Evolutionary conservation across 306 rosid genomes (phyloP).

Genomic region (Glycine tomentella): DNA sequence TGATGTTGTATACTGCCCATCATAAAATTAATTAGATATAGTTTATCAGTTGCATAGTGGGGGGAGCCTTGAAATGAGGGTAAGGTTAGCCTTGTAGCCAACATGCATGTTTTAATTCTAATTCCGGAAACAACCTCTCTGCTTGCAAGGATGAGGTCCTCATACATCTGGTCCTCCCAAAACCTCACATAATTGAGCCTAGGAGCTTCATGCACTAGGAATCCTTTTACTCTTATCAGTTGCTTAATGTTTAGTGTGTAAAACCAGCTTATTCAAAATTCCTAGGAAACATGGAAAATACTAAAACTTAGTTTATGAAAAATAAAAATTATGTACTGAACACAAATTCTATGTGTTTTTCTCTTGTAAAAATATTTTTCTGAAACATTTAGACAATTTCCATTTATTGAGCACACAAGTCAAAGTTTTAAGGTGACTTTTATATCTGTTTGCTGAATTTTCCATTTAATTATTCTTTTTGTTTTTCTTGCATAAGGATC

Average conservation of each 20-base stretch:
- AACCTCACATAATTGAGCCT: neutral
- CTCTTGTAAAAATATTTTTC: conserved; percentile 29
- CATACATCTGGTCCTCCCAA: neutral
- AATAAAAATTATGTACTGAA: conserved; percentile 9
- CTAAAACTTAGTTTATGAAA: conserved; percentile 18
- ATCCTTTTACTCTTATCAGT: conserved; percentile 15
- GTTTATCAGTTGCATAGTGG: neutral
- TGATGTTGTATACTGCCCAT: neutral
- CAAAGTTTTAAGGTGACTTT: conserved; percentile 9
- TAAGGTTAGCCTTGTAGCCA: neutral
- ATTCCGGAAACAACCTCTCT: neutral
- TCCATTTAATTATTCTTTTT: conserved; percentile 11
- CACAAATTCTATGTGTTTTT: neutral
- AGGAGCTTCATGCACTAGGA: neutral
- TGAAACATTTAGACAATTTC: conserved; percentile 11
- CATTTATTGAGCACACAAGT: conserved; percentile 3
- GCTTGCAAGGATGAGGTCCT: neutral
- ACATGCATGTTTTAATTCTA: neutral
- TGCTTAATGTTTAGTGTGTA: neutral
- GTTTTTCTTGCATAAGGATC: conserved; percentile 27
- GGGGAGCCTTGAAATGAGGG: neutral
- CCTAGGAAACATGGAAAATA: neutral
- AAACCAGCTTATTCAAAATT: neutral
- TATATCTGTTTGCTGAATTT: conserved; percentile 3
- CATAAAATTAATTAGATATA: neutral